Base-by-base conservation (phyloP, 306 rosid genomes). In the Prunus fruticosa region DNA sequence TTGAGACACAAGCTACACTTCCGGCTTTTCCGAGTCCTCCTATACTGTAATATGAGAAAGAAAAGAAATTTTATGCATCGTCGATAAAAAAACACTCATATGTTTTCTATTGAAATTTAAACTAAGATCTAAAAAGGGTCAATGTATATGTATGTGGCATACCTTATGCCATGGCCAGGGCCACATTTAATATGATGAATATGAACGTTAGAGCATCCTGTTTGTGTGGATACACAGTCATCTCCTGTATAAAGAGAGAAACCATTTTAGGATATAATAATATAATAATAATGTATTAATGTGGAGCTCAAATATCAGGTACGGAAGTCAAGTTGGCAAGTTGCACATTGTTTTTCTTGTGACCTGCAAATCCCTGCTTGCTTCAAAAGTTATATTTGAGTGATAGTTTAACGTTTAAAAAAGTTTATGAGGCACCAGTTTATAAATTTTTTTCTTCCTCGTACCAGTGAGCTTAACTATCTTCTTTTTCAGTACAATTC, bases 81-180 rank as follows among this genome's bases (percentile, higher is more conserved):
- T 45, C 22, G 62, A 68, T 62, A 27, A 46, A 19, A 49, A 58
- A 20, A 22, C 1, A 11, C 7, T 20, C 5, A n/a, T 38, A n/a
- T 38, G 15, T 20, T 1, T 72, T 20, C 63, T 43, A 30, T 57
- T 18, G 16, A 18, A 51, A 51, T 52, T 19, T 2, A 50, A 9
- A 51, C 16, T 5, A 34, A 20, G 46, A 52, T 58, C 1, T 5
- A 58, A 11, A 23, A 58, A 3, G 14, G 3, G 6, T 11, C 16
- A 22, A 2, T 3, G 9, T 58, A 57, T 3, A 58, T 58, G 32
- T 12, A 23, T 58, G 6, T 8, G 28, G 52, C 23, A 30, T 85
- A 92, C 98, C 98, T 95, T 86, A 95, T 88, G 28, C 98, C 98
- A 88, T 95, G 98, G 28, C 98, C 98, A 68, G 98, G 98, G 83